Evolutionary conservation across 2,329 filamentous ascomycete species (phyloP).

Genomic region (Annulohypoxylon truncatum): DNA sequence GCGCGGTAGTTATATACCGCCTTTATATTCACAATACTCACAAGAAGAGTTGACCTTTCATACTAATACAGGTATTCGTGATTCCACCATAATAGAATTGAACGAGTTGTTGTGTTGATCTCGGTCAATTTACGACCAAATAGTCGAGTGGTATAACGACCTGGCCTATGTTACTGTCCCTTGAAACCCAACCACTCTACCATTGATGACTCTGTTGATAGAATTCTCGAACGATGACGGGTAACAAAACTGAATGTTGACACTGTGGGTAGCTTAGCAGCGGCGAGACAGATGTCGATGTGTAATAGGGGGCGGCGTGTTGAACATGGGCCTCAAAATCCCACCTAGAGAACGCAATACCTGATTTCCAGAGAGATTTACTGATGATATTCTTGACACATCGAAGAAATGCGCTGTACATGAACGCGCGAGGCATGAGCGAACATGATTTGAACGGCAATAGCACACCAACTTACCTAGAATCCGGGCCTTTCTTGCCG

Average conservation of each 20-base stretch:
- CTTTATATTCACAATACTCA: too few species aligned
- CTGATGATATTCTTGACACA: background rate
- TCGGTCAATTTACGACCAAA: background rate
- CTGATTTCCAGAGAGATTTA: background rate
- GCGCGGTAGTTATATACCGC: too few species aligned
- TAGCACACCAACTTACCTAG: background rate
- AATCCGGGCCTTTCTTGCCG: background rate
- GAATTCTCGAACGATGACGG: background rate
- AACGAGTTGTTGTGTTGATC: background rate
- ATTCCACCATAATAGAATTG: too few species aligned
- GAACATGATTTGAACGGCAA: background rate
- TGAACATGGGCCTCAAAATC: background rate
- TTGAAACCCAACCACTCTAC: background rate
- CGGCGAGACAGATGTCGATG: background rate
- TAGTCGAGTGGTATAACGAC: background rate
- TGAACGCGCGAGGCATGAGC: background rate
- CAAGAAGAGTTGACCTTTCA: too few species aligned
- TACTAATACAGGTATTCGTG: too few species aligned
- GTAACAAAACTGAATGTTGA: background rate
- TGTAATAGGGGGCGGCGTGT: background rate
- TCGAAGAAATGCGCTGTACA: background rate
- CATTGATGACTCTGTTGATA: background rate
- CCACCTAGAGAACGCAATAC: background rate
- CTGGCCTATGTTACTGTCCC: background rate
- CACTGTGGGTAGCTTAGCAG: background rate